Evolutionary conservation across 805 yeast species (phyloP).

Genomic region (Saturnispora ahearnii): DNA sequence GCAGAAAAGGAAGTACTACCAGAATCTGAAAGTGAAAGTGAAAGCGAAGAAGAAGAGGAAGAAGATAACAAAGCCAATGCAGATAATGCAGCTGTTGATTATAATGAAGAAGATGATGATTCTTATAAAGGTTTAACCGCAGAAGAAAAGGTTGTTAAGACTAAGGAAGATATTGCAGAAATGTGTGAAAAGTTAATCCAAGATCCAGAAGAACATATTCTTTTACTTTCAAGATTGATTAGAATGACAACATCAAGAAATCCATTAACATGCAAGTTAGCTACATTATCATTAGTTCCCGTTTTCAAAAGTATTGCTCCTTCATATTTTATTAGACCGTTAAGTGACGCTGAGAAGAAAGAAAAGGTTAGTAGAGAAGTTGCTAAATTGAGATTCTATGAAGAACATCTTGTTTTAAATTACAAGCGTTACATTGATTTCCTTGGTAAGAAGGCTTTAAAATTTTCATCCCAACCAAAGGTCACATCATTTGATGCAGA

Average conservation of each 20-base stretch:
- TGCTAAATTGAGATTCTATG: slow-evolving; percentile 66
- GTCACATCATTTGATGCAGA: slow-evolving; percentile 29
- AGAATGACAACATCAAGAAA: slow-evolving; percentile 64
- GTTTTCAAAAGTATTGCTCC: slow-evolving; percentile 84
- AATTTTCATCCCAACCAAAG: slow-evolving; percentile 26
- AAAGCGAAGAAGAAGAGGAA: slow-evolving; percentile 7
- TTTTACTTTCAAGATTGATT: slow-evolving; percentile 54
- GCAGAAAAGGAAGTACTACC: slow-evolving; percentile 8
- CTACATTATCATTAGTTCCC: slow-evolving; percentile 72
- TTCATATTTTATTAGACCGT: slow-evolving; percentile 74
- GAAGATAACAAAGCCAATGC: slow-evolving; percentile 10
- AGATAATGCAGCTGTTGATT: slow-evolving; percentile 13
- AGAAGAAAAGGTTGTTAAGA: slow-evolving; percentile 43
- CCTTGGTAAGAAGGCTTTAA: slow-evolving; percentile 32
- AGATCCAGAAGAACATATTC: slow-evolving; percentile 80
- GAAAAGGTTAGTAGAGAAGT: slow-evolving; percentile 83
- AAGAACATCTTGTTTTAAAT: slow-evolving; percentile 62
- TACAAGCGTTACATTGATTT: slow-evolving; percentile 60
- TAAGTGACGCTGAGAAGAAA: slow-evolving; percentile 69
- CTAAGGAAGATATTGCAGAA: slow-evolving; percentile 79
- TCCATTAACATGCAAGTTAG: slow-evolving; percentile 55
- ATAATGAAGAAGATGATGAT: slow-evolving; percentile 25
- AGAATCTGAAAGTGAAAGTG: slow-evolving; percentile 13
- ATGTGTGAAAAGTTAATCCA: slow-evolving; percentile 70
- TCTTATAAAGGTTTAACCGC: slow-evolving; percentile 41